Base-by-base conservation (phyloP, 75 land plant genomes). In the Pinus taeda region DNA sequence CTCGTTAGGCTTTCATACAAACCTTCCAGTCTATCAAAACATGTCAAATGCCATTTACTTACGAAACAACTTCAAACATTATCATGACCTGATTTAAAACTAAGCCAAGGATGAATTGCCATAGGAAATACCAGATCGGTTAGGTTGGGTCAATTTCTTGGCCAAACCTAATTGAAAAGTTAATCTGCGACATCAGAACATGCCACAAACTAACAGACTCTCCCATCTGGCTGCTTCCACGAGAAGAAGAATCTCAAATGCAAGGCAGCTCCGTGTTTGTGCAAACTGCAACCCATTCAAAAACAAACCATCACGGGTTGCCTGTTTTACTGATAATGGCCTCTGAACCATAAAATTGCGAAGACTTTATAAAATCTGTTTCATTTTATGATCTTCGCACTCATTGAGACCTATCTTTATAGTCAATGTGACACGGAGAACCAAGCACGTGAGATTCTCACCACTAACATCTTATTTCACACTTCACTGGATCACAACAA, bases 51-150 rank as follows among this genome's bases (percentile, higher is more conserved):
- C 12, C 53, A 45, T 45, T 26, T 45, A 49, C 42, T 45, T 39
- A 69, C 17, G 24, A 39, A 39, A 69, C 21, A n/a, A 21, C 72
- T 69, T 45, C 33, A 69, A 69, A 69, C 72, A 12, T 69, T 69
- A 42, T 39, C 72, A 42, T 20, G 12, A 69, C 42, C 22, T 69
- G 3, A 42, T 42, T 42, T 39, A 39, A 69, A 42, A 69, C 45
- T 69, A 69, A 69, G 72, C 72, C 72, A 69, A 69, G 72, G 72
- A 69, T 69, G 72, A 69, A 39, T 69, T 69, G 72, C 72, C 72
- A 69, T 69, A 42, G 72, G 49, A 69, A 67, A 69, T 45, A 69
- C 72, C 72, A 42, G 72, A 69, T 69, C 22, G 49, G 53, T 42
- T 69, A 21, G 49, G 53, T 69, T 69, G 11, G 45, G 49, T 42